A percentile compares a stretch with the other conserved stretches of the same genome.
phyloP scores from a whole-genome alignment of 768 basidiomycete genomes.

The Tricholoma matsutake region DNA sequence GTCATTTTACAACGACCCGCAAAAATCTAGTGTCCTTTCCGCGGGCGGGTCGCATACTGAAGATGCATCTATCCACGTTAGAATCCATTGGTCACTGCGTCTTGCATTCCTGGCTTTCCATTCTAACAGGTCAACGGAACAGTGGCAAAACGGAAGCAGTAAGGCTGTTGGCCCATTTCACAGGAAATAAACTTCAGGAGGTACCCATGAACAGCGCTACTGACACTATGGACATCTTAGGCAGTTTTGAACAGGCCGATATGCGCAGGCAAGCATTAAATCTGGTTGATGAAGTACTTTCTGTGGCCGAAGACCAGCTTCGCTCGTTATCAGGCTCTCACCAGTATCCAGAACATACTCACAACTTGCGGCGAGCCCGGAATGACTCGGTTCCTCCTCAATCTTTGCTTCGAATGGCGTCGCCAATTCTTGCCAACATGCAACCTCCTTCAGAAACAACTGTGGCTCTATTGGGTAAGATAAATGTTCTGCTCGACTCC shows the following conservation, averaged over 20 bases:
- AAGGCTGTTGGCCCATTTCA: conserved; percentile 62
- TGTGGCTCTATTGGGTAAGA: conserved; percentile 16
- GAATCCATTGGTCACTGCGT: conserved; percentile 77
- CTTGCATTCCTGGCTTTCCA: conserved; percentile 81
- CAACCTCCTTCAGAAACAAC: conserved; percentile 1
- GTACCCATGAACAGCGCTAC: conserved; percentile 81
- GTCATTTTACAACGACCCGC: conserved; percentile 48
- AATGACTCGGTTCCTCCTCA: conserved; percentile 6
- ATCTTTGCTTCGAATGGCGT: conserved; percentile 13
- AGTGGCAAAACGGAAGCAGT: conserved; percentile 82
- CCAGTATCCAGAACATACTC: conserved; percentile 15
- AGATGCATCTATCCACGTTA: conserved; percentile 59
- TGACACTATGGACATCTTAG: conserved; percentile 91
- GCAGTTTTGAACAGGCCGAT: conserved; percentile 93
- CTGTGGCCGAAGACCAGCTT: conserved; percentile 34
- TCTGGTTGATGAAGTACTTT: conserved; percentile 39
- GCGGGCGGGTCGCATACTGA: conserved; percentile 52
- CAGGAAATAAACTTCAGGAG: conserved; percentile 68
- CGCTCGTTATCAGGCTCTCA: conserved; percentile 34
- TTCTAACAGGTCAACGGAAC: conserved; percentile 71
- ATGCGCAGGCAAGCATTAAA: conserved; percentile 34
- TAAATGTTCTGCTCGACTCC: conserved; percentile 20
- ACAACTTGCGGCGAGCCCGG: conserved; percentile 20
- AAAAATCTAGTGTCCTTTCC: conserved; percentile 30
- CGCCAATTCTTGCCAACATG: conserved; percentile 12